A percentile compares a stretch with the other conserved stretches of the same genome.
phyloP scores from a whole-genome alignment of 2,329 filamentous ascomycete species.

The Aspergillus pseudoviridinutans region DNA sequence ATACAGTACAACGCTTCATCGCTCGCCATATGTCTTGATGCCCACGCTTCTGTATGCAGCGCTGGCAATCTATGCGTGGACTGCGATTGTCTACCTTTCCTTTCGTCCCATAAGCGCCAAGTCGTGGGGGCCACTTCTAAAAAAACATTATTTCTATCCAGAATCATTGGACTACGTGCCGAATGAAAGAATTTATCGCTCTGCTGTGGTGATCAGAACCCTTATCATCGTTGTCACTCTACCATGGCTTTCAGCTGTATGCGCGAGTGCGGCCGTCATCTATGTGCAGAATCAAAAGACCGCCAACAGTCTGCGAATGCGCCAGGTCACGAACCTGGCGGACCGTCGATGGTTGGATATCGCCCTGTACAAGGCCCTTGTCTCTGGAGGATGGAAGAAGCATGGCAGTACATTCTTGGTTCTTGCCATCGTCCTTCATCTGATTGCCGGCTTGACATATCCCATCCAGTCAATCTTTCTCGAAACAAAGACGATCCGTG shows the following conservation, averaged over 20 bases:
- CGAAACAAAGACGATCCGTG: slow-evolving; percentile 6
- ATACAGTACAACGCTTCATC: not conserved
- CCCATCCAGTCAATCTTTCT: slow-evolving; percentile 21
- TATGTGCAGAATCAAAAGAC: slow-evolving; percentile 18
- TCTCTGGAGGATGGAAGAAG: slow-evolving; percentile 11
- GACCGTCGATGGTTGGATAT: slow-evolving; percentile 20
- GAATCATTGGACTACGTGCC: not conserved
- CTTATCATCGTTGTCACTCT: slow-evolving; percentile 17
- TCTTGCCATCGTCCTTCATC: slow-evolving; percentile 16
- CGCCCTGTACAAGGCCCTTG: slow-evolving; percentile 1
- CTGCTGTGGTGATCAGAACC: slow-evolving; percentile 17
- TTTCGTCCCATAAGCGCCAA: not conserved
- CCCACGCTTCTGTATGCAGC: not conserved
- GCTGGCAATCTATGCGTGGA: not conserved
- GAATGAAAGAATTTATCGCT: slow-evolving; percentile 11
- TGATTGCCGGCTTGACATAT: slow-evolving; percentile 19
- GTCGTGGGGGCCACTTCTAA: not conserved
- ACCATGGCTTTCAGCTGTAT: slow-evolving; percentile 20
- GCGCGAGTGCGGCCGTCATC: slow-evolving; percentile 20
- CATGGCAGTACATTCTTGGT: slow-evolving; percentile 20
- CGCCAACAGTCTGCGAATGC: slow-evolving; percentile 11
- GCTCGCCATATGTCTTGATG: not conserved
- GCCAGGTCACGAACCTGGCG: slow-evolving; percentile 19
- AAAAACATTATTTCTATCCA: not conserved
- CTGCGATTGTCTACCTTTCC: not conserved